These are phyloP conservation scores for Aspergillus biplanus DNA, from an alignment of 495 filamentous ascomycete genomes.

Conservation along the genomic window DNA sequence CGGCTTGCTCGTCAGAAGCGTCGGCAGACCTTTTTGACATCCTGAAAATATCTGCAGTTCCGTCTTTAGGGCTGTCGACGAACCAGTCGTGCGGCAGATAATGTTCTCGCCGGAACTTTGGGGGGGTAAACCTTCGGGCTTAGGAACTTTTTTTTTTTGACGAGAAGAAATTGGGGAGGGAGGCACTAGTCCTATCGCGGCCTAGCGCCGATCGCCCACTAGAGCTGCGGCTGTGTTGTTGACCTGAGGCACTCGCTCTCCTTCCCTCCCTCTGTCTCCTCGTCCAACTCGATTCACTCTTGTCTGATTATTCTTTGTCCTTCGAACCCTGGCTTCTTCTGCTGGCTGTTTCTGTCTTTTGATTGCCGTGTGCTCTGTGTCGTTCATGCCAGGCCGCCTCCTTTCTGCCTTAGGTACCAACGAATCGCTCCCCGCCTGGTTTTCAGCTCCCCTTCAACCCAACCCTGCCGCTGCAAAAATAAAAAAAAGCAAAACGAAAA, in stretches of 20 bases:
- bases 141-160: constrained; percentile 34
- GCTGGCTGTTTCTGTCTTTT: constrained; percentile 6
- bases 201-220: constrained; percentile 42
- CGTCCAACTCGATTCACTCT: constrained; percentile 19
- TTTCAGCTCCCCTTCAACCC: constrained; percentile 12
- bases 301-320: constrained; percentile 7
- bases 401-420: constrained; percentile 1
- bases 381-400: background rate
- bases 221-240: constrained; percentile 24
- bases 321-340: constrained; percentile 1
- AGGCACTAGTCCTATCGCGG: constrained; percentile 44
- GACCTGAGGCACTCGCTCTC: constrained; percentile 10
- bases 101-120: background rate
- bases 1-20: constrained; percentile 53
- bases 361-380: constrained; percentile 4
- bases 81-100: constrained; percentile 30
- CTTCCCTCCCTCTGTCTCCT: constrained; percentile 2
- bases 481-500: background rate
- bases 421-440: constrained; percentile 1
- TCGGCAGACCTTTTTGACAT: constrained; percentile 76
- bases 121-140: constrained; percentile 33
- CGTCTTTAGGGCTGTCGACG: constrained; percentile 22
- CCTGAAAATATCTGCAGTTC: constrained; percentile 25
- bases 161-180: constrained; percentile 24
- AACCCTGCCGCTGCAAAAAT: background rate